Base-by-base conservation (phyloP, 164 flowering plant species). In the Nelumbo lutea region DNA sequence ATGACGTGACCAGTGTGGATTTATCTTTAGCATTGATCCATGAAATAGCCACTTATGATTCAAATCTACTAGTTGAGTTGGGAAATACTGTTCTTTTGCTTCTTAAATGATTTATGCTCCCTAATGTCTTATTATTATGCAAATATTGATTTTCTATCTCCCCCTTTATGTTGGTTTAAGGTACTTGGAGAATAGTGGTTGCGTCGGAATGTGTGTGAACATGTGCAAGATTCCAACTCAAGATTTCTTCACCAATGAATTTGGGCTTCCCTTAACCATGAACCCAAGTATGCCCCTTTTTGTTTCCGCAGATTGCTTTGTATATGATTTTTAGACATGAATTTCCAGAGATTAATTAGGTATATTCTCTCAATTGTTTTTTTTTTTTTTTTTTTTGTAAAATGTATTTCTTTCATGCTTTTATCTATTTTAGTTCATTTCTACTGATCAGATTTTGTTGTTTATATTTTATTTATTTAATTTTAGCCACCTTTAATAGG, bases 201-300 rank as follows among this genome's bases (percentile, higher is more conserved):
- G 97, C 63, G 97, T 95, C 4, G 98, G 97, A 68, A 87, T 88
- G 98, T 92, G 98, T 52, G 96, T 90, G 45, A 92, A 95, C 58
- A 91, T 95, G 97, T 95, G 98, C 85, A 95, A 95, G 79, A 79
- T 92, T 74, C 98, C 98, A 7, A 95, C 98, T 46, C 98, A 95
- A 79, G 97, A 95, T 81, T 95, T 95, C 83, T 91, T 95, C 89
- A 95, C 97, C 75, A 89, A 92, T 68, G 97, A 95, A 74, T 92
- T 95, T 73, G 99, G 99, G 15, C 96, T 92, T 75, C 97, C 99
- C 27, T 76, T 95, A 46, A 95, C 99, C 56, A 95, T 95, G 99
- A 86, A 69, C 3, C 97, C 99, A 71, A 92, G 98, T 91, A 91
- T 45, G 83, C 69, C 27, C 2, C 15, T 41, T 42, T 59, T 42